phyloP scores from a whole-genome alignment of 768 basidiomycete genomes.

The Leucogyrophana mollusca region DNA sequence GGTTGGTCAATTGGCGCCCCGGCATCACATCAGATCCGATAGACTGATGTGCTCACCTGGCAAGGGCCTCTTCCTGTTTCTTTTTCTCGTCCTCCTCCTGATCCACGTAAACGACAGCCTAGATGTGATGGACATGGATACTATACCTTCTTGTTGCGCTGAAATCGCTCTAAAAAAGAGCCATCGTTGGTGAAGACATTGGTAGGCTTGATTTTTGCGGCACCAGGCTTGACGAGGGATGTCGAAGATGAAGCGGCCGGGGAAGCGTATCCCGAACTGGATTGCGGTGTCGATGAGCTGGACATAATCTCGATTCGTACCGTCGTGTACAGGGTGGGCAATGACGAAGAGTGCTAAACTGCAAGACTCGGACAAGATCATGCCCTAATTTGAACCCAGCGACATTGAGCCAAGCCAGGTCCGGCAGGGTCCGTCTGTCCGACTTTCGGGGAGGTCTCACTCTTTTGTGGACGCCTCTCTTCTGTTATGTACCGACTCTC shows the following conservation, averaged over 20 bases:
- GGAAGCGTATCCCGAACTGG: constrained; percentile 13
- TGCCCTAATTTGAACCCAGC: too few relatives aligned
- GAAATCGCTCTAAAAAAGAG: constrained; percentile 64
- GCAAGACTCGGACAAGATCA: too few relatives aligned
- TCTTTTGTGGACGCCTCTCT: too few relatives aligned
- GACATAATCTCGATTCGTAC: too few relatives aligned
- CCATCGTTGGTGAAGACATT: constrained; percentile 73
- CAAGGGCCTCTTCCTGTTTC: constrained; percentile 49
- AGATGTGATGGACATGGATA: neutral
- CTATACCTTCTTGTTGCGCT: constrained; percentile 52
- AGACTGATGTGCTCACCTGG: constrained; percentile 39
- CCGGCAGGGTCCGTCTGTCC: too few relatives aligned
- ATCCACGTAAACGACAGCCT: constrained; percentile 4
- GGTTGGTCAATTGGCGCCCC: too few relatives aligned
- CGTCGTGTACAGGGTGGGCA: too few relatives aligned
- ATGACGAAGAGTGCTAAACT: too few relatives aligned
- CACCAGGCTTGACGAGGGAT: constrained; percentile 17
- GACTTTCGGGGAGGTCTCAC: too few relatives aligned
- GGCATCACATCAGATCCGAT: too few relatives aligned
- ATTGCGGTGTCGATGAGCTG: constrained; percentile 1
- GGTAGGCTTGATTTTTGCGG: constrained; percentile 40
- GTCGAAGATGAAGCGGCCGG: constrained; percentile 21
- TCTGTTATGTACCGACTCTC: too few relatives aligned
- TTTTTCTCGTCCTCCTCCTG: constrained; percentile 62
- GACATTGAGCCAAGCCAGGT: too few relatives aligned